Evolutionary conservation across 2,329 filamentous ascomycete genomes (phyloP).

Genomic region (Meredithiella fracta): DNA sequence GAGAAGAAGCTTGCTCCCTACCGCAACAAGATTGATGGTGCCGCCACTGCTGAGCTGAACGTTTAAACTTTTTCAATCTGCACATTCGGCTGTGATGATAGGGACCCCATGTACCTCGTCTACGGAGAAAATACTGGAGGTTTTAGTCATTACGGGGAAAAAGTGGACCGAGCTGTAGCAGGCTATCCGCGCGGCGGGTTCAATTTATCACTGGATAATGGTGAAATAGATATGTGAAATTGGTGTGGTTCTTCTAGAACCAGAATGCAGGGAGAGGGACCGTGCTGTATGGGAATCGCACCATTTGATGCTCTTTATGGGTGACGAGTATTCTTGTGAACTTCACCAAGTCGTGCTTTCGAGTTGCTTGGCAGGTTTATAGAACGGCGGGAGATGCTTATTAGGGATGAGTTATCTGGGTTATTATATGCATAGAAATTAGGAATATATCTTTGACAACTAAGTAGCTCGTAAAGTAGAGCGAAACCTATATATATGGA

Average conservation of each 20-base stretch:
- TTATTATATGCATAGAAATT: too few species aligned
- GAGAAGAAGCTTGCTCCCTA: conserved; percentile 26
- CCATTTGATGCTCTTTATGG: background rate
- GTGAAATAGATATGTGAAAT: background rate
- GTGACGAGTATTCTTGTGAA: too few species aligned
- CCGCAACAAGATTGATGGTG: conserved; percentile 21
- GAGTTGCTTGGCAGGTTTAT: too few species aligned
- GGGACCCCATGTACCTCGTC: too few species aligned
- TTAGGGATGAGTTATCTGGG: too few species aligned
- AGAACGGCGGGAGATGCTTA: too few species aligned
- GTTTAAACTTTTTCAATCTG: too few species aligned
- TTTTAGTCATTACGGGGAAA: background rate
- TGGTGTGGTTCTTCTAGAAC: background rate
- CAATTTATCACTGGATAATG: background rate
- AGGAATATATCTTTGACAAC: too few species aligned
- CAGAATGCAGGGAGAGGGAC: conserved; percentile 3
- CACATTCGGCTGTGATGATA: too few species aligned
- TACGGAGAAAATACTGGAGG: background rate
- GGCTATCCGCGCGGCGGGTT: too few species aligned
- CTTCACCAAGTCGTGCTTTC: too few species aligned
- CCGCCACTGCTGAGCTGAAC: conserved; percentile 24
- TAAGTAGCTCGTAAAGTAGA: background rate
- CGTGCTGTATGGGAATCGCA: background rate
- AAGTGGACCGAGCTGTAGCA: background rate
- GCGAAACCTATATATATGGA: background rate